Base-by-base conservation (phyloP, 2,329 filamentous ascomycete species). In the Aspergillus hortae region DNA sequence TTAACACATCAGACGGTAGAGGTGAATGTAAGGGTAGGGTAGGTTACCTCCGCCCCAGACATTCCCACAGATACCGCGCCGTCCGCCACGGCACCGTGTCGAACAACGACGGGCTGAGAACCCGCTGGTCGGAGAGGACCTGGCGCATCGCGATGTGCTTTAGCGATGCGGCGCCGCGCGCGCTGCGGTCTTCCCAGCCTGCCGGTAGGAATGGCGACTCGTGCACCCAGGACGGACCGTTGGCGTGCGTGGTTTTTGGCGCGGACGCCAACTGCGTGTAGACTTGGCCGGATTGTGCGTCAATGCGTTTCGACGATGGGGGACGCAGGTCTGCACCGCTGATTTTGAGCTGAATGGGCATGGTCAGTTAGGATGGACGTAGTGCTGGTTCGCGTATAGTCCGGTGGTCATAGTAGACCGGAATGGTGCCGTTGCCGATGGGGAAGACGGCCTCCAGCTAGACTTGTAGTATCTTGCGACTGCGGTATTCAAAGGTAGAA, bases 51-150 rank as follows among this genome's bases (percentile, higher is more conserved):
- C 55, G 57, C 4, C 62, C 55, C 14, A 76, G 51, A 45, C 61
- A 66, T 11, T 71, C 61, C 73, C 74, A 76, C 6, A 77, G 52
- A 38, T 68, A 65, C 40, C 61, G 55, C 1, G 73, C 74, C 44
- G 76, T 55, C 15, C 54, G 53, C 73, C 72, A 76, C 1, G 72
- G 73, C 1, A 77, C 51, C 38, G 61, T 50, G 4, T 56, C 59
- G 56, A 77, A 74, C 50, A 72, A 58, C 2, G 64, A 62, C 1
- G 61, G 44, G 1, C 62, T 67, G 15, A 77, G 49, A 19, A 48
- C 59, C 10, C 70, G 67, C 50, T 75, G 73, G 48, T 76, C 69
- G 32, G 56, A 51, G n/a, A 74, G 44, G 1, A 60, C 42, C 23
- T 57, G 53, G 49, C 56, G 63, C 61, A 68, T 70, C 9, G 72